phyloP scores from a whole-genome alignment of 2,329 filamentous ascomycete genomes.

The Fusarium graminum region DNA sequence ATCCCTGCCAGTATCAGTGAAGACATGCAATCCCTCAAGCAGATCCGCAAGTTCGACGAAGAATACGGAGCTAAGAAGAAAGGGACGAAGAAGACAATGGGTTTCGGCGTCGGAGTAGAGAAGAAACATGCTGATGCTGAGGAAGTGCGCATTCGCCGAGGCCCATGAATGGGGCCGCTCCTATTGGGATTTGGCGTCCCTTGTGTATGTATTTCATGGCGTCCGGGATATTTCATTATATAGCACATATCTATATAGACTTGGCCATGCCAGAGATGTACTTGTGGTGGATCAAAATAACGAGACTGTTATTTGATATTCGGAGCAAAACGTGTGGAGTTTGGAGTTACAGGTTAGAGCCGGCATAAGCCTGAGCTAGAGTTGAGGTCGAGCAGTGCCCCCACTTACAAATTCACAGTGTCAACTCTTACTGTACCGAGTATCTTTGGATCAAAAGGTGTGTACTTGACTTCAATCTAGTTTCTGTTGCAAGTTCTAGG shows the following conservation, averaged over 20 bases:
- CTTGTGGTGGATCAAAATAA: conserved; percentile 7
- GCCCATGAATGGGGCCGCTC: conserved; percentile 21
- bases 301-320: conserved; percentile 2
- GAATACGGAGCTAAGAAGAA: conserved; percentile 87
- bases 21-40: conserved; percentile 87
- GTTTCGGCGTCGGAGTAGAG: conserved; percentile 66
- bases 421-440: conserved; percentile 1
- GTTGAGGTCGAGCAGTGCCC: not conserved
- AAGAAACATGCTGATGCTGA: conserved; percentile 55
- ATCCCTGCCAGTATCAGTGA: conserved; percentile 94
- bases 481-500: too few species aligned
- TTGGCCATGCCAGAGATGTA: conserved; percentile 19
- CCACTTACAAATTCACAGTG: conserved; percentile 13
- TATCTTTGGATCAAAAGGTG: too few species aligned
- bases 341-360: conserved; percentile 21
- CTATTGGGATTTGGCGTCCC: conserved; percentile 7
- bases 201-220: conserved; percentile 15
- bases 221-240: conserved; percentile 23
- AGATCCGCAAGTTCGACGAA: conserved; percentile 95
- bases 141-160: conserved; percentile 60
- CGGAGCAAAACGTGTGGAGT: not conserved
- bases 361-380: conserved; percentile 23
- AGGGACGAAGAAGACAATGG: conserved; percentile 70
- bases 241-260: conserved; percentile 38
- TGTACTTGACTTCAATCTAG: too few species aligned